Evolutionary conservation across 768 basidiomycete species (phyloP), one percentile per base, ranked within the genome.

Genomic region (Tylopilus plumbeoviolaceoides): DNA sequence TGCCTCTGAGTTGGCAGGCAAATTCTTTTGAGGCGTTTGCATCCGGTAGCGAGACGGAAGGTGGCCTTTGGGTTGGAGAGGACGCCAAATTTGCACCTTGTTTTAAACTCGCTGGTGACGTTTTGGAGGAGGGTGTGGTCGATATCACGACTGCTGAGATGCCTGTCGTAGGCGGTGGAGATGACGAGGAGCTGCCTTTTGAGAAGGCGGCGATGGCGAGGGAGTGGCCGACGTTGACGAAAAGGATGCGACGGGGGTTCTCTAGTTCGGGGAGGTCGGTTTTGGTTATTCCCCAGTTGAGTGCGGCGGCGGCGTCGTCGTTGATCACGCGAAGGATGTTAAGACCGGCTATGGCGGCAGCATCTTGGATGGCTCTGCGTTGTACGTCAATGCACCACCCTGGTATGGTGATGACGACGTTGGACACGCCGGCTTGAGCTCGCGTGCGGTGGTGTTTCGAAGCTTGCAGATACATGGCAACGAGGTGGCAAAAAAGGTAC

Each of bases 241-340:
- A 98, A 58, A 87, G 89, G 70, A 99, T 85, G 69, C 95, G 81
- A 35, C 87, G 81, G 0, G 95, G 87, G 58, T 74, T 76, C 56
- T 95, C 93, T 30, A 84, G 69, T 14, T 87, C 84, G 20, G 97
- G 97, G 41, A 99, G 85, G 70, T 99, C 97, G 23, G 89, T 84
- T 74, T 98, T 99, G 59, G 95, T 99, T 79, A 98, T 98, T 60
- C 97, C 97, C 74, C 95, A 99, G 48, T 91, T 93, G 69, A 99
- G 87, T 38, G 97, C 97, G 52, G 87, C 81, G 48, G 95, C 97
- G 57, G 95, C 98, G 50, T 88, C 85, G 70, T 98, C 97, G 76
- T 98, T 98, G 78, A 98, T 92, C 70, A 99, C 80, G 48, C 95
- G 91, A 55, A 98, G 89, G 58, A 83, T 75, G 71, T 93, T 97